phyloP scores from a whole-genome alignment of 2,329 filamentous ascomycete species.

The Thelonectria rubi region DNA sequence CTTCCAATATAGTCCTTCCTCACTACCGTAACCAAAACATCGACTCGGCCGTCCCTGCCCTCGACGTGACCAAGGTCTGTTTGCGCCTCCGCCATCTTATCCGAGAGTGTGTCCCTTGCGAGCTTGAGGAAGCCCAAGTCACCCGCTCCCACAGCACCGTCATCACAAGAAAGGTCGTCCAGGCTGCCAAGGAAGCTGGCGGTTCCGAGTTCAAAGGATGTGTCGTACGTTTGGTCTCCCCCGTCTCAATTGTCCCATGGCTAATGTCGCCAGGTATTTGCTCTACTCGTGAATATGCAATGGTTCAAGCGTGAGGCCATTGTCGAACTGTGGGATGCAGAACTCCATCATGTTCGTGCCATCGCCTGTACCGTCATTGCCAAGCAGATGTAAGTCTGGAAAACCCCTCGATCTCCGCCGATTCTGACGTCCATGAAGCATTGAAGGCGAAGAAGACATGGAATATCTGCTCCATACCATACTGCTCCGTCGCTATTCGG shows the following conservation, averaged over 20 bases:
- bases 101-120: conserved; percentile 88
- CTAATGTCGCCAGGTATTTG: conserved; percentile 64
- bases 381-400: conserved; percentile 68
- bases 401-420: background rate
- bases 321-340: conserved; percentile 90
- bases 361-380: conserved; percentile 90
- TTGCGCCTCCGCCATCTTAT: conserved; percentile 91
- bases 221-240: conserved; percentile 59
- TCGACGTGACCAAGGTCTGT: conserved; percentile 88
- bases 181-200: conserved; percentile 84
- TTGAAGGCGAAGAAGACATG: conserved; percentile 84
- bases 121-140: conserved; percentile 79
- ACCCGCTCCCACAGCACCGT: conserved; percentile 84
- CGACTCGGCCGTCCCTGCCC: conserved; percentile 74
- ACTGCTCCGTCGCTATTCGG: conserved; percentile 88
- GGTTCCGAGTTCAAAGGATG: conserved; percentile 78
- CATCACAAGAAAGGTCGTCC: conserved; percentile 81
- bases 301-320: conserved; percentile 83
- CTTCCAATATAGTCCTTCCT: conserved; percentile 67
- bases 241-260: background rate
- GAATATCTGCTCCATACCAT: conserved; percentile 82
- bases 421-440: conserved; percentile 58
- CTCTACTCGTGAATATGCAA: conserved; percentile 74
- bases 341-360: conserved; percentile 81
- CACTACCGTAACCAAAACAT: conserved; percentile 65